Evolutionary conservation across 495 filamentous ascomycete genomes (phyloP), one percentile per base, ranked within the genome.

Genomic region (Durotheca rogersii): DNA sequence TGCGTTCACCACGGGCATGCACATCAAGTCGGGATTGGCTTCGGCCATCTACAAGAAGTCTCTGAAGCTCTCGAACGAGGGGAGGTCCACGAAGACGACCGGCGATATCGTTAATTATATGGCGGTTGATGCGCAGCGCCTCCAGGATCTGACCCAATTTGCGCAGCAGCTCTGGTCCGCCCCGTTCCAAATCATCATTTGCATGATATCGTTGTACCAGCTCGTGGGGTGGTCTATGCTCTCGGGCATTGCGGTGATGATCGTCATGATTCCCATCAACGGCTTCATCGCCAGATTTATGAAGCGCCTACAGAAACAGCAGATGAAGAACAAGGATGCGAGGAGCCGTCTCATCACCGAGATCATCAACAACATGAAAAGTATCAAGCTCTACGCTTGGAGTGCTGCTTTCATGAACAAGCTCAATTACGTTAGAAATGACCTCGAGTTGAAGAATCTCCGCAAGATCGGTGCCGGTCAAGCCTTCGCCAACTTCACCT

Each of bases 261-360:
- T 99, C 56, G 64, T 96, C 56, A 97, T 96, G 92, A 91, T 99
- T 54, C 94, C 94, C 11, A 72, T 97, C 58, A 97, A 99, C 67
- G 94, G 94, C 38, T 69, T 92, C 41, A 94, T 97, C 67, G 94
- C 94, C 11, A 79, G 84, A 45, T 71, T 94, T 56, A 95, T 96
- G 90, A 97, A 96, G 71, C 89, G 74, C 16, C 72, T 99, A 39
- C 94, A 97, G 65, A 95, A 96, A 66, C 71, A 80, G 48, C 94
- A 99, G 71, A 99, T 99, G 94, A 95, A 92, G 74, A 97, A 97
- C 70, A 99, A 99, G 70, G 94, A 99, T 60, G 81, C 90, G 6
- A 83, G 94, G 52, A 95, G 93, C 18, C 77, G 92, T 25, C 68
- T 99, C 43, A 95, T 96, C 79, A 93, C 94, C 4, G 94, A 99